Evolutionary conservation across 2,329 filamentous ascomycete genomes (phyloP).

Genomic region (Apiospora rasikravindrae): DNA sequence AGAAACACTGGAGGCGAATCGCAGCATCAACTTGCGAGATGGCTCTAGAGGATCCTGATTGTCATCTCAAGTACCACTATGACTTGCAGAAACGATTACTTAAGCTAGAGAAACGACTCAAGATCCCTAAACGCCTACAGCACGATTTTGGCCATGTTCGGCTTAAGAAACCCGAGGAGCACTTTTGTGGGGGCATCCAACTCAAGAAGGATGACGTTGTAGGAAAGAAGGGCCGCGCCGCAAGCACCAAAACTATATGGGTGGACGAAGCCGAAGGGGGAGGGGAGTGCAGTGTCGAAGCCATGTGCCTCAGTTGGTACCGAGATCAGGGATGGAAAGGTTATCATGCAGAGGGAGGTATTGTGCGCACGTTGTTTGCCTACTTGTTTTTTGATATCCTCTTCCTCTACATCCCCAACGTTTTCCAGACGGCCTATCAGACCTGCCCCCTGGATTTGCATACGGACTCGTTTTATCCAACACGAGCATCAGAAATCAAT

Average conservation of each 20-base stretch:
- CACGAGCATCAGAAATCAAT: conserved; percentile 88
- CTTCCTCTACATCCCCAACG: conserved; percentile 92
- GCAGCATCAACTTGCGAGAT: conserved; percentile 83
- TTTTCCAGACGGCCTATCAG: conserved; percentile 95
- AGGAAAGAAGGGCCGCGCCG: conserved; percentile 45
- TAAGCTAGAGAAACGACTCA: conserved; percentile 86
- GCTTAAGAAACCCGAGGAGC: conserved; percentile 75
- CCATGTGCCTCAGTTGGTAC: conserved; percentile 91
- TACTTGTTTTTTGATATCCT: conserved; percentile 94
- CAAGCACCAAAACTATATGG: conserved; percentile 82
- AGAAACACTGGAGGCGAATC: conserved; percentile 80
- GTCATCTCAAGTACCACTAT: conserved; percentile 91
- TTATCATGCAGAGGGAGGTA: conserved; percentile 90
- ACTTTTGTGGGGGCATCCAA: conserved; percentile 77
- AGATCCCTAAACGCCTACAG: conserved; percentile 82
- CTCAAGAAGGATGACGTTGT: conserved; percentile 65
- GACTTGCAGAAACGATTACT: conserved; percentile 92
- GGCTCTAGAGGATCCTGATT: conserved; percentile 85
- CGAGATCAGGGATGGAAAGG: conserved; percentile 87
- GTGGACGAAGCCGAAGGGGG: conserved; percentile 74
- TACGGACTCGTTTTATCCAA: conserved; percentile 89
- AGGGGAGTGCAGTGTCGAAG: conserved; percentile 85
- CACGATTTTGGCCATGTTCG: conserved; percentile 91
- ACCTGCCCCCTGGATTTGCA: conserved; percentile 92
- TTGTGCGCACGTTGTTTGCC: conserved; percentile 87